Evolutionary conservation across 2,329 filamentous ascomycete species (phyloP), one percentile per base, ranked within the genome.

Genomic region (Microascus cirrosus): DNA sequence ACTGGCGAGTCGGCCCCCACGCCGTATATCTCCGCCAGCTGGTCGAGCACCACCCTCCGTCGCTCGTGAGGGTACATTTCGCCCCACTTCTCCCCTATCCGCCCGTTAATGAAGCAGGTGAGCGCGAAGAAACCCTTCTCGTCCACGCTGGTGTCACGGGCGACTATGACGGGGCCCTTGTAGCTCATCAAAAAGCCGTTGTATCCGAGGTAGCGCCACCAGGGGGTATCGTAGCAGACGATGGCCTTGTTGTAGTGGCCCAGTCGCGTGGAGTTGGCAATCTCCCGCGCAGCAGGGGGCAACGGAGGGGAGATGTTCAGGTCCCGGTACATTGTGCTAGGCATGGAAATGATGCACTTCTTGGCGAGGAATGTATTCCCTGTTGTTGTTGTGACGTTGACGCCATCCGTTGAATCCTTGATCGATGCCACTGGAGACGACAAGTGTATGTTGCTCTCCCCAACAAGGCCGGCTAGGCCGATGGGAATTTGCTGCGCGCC

Each of bases 341-440:
- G 75, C 6, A 82, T 65, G 1, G 78, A 77, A 2, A 80, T 60
- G 54, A 82, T 73, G 28, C 73, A 67, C 52, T 74, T 76, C 24
- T 65, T 68, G 0, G 69, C 72, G 2, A 67, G 60, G 24, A 72
- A 66, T 0, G 64, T 58, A 22, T 61, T 63, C 10, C 63, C 64
- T 1, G 59, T 62, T 0, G 61, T 65, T 0, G 65, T 66, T 10
- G 54, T 64, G 2, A 69, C 63, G 0, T 36, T 48, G 0, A 63
- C 60, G 18, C 64, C 58, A 0, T 54, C 50, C 11, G 61, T 55
- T 22, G 32, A 42, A 36, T 68, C 57, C 13, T 66, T 56, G 13
- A 68, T 64, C 32, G 65, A 65, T 1, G 59, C 60, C 1, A 67
- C 66, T 1, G 66, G 66, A 0, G 24, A 58, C 2, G 56, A 60